Base-by-base conservation (phyloP, 1,284 basidiomycete genomes). In the Ceratobasidium sp. region DNA sequence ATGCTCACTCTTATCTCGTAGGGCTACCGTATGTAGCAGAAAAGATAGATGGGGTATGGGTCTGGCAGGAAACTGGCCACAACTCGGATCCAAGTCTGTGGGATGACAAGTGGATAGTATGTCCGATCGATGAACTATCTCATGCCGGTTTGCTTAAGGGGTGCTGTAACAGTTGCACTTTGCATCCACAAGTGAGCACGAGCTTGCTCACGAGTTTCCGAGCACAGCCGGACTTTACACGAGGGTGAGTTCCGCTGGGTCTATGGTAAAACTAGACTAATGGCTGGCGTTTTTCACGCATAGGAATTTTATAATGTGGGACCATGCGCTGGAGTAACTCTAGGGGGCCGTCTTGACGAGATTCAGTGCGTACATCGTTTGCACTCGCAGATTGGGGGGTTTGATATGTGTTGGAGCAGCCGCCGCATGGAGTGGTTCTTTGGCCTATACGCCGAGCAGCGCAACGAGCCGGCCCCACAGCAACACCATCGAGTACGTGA, bases 171-270 rank as follows among this genome's bases (percentile, higher is more conserved):
- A 61, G 59, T n/a, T 61, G 18, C 59, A 61, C 16, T 61, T 46
- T 44, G 59, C 59, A 6, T 33, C 59, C n/a, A 61, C 59, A 5
- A 36, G 23, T 25, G 23, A 23, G 12, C 7, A 4, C 11, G 23
- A 25, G 21, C 7, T 0, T 6, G 42, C 59, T 40, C 30, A 61
- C 16, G 38, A 6, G 8, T 61, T 40, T n/a, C 3, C 40, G 16
- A 61, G 59, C 59, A 28, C 40, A n/a, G 59, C 23, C n/a, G 59
- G 59, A 30, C 21, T 61, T 1, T 61, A 23, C 40, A 61, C 38
- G 23, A 42, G 40, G 38, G 59, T 61, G 33, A 42, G 38, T 23
- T 16, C n/a, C 23, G 16, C 11, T 46, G 44, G 7, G 3, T 46
- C n/a, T 46, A 9, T 42, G n/a, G 44, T n/a, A n/a, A n/a, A 1